phyloP scores from a whole-genome alignment of 352 stramenopile genomes.

The Globisporangium yorkense region DNA sequence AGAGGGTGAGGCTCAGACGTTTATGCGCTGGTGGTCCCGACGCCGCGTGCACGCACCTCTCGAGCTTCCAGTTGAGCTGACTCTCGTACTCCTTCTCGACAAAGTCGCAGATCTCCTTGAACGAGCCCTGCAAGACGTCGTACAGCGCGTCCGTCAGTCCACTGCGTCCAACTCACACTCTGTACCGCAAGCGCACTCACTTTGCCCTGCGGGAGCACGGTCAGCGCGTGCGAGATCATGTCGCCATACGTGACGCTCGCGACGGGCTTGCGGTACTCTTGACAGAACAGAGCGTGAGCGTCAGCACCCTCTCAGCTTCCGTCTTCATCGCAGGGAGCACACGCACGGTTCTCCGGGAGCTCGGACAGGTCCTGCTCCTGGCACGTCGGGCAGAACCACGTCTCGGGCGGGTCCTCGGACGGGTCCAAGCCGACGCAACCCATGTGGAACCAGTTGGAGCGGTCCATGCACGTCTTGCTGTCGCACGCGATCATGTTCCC shows the following conservation, averaged over 20 bases:
- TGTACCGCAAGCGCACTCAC: conserved; percentile 21
- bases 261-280: conserved; percentile 77
- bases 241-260: conserved; percentile 82
- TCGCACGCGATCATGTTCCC: conserved; percentile 84
- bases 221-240: conserved; percentile 86
- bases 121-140: conserved; percentile 41
- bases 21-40: too few species aligned
- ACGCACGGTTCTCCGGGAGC: conserved; percentile 70
- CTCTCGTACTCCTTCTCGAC: conserved; percentile 82
- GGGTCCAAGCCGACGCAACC: conserved; percentile 55
- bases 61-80: conserved; percentile 89
- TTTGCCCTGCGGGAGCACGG: conserved; percentile 53
- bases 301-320: neutral
- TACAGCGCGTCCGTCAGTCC: neutral
- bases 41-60: conserved; percentile 34
- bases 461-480: conserved; percentile 71
- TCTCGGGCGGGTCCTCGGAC: conserved; percentile 44
- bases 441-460: conserved; percentile 86
- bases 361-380: conserved; percentile 42
- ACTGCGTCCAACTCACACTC: neutral
- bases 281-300: neutral
- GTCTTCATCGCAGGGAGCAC: too few species aligned
- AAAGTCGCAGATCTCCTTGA: conserved; percentile 89
- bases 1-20: too few species aligned
- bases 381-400: conserved; percentile 71